Conservation (phyloP, 345 rosid species). For the Garcia nutans region DNA sequence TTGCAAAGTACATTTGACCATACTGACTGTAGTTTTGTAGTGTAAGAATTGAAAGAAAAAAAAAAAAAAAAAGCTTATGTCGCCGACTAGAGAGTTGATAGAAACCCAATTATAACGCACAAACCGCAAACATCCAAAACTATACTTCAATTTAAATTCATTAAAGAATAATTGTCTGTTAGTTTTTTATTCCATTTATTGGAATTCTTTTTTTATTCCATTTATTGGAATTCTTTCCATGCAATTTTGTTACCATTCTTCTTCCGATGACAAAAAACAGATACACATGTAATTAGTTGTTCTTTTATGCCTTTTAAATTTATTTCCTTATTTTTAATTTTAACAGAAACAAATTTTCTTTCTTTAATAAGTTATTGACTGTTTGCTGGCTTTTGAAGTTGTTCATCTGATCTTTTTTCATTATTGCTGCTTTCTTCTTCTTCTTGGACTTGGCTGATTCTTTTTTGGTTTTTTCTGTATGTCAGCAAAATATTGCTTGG, state of each 20-base stretch:
- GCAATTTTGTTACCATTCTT: not conserved
- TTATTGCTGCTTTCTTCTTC: not conserved
- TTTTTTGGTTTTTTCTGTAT: not conserved
- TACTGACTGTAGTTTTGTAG: not conserved
- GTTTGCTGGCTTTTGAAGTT: not conserved
- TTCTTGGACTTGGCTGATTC: not conserved
- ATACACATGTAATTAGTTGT: not conserved
- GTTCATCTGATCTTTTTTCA: not conserved
- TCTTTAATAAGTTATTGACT: not conserved
- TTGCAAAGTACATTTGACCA: not conserved
- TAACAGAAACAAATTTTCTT: not conserved
- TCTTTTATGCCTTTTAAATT: not conserved
- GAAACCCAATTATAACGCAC: constrained; percentile 7
- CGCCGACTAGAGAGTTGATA: constrained; percentile 16
- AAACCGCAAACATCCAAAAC: constrained; percentile 15
- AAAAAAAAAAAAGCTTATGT: not conserved
- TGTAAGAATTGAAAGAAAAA: constrained; percentile 1
- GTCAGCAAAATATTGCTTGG: not conserved
- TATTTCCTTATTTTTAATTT: too few relatives aligned
- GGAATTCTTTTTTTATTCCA: too few relatives aligned
- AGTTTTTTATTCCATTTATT: too few relatives aligned
- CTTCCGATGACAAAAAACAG: constrained; percentile 6
- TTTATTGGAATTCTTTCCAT: not conserved
- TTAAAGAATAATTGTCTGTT: not conserved
- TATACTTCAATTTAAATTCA: not conserved